Conservation (phyloP, 2,329 filamentous ascomycete species). For the Aspergillus puulaauensis region DNA sequence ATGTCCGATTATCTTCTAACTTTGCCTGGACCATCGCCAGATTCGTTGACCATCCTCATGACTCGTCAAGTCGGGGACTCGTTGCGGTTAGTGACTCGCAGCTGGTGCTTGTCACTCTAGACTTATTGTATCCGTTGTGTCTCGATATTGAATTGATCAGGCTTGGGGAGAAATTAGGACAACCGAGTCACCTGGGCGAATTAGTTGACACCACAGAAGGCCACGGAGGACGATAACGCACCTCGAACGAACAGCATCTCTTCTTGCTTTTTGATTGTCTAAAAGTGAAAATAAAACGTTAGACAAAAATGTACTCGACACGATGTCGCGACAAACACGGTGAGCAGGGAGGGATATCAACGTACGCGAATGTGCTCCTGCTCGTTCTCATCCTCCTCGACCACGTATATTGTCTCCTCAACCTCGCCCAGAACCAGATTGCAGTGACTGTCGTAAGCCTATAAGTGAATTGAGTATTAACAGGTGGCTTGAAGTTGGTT, state of each 20-base stretch:
- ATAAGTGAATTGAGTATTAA: neutral
- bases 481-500: neutral
- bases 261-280: slow-evolving; percentile 95
- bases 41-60: slow-evolving; percentile 14
- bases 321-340: neutral
- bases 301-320: neutral
- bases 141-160: slow-evolving; percentile 21
- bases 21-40: slow-evolving; percentile 3
- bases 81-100: slow-evolving; percentile 6
- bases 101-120: neutral
- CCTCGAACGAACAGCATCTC: slow-evolving; percentile 99
- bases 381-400: slow-evolving; percentile 81
- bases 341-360: neutral
- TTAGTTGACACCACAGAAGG: slow-evolving; percentile 17
- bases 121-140: neutral
- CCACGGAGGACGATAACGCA: slow-evolving; percentile 43
- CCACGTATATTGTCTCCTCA: slow-evolving; percentile 92
- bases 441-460: slow-evolving; percentile 99
- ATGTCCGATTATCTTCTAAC: neutral
- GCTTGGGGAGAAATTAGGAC: slow-evolving; percentile 68
- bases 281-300: slow-evolving; percentile 5
- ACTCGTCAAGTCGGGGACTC: slow-evolving; percentile 6
- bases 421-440: slow-evolving; percentile 95
- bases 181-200: slow-evolving; percentile 64
- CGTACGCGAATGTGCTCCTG: slow-evolving; percentile 71